Percentiles rank a stretch among this genome's conserved stretches.
phyloP scores from a whole-genome alignment of 441 rosid genomes.

The Erodium texanum region DNA sequence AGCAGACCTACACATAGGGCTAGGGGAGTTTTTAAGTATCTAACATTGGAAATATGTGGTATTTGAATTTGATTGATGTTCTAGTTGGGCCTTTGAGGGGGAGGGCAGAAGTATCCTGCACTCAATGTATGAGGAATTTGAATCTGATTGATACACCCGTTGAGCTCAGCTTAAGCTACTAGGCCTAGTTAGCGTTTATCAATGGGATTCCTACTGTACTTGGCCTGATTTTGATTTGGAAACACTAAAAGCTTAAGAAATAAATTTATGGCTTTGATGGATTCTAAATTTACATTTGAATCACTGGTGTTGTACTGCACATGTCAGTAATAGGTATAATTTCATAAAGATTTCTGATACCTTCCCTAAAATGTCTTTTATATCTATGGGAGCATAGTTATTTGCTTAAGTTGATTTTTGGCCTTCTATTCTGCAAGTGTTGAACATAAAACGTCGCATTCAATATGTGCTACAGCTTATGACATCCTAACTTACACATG shows the following conservation, averaged over 20 bases:
- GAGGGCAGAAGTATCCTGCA: neutral
- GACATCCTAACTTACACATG: neutral
- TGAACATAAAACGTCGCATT: neutral
- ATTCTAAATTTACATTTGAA: neutral
- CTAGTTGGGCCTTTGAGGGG: neutral
- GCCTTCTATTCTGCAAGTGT: neutral
- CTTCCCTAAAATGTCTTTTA: neutral
- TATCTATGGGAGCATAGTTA: neutral
- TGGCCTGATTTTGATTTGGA: neutral
- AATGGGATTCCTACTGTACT: neutral
- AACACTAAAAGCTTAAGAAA: no score
- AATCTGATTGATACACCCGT: neutral
- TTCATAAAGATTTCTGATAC: neutral
- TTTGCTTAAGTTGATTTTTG: neutral
- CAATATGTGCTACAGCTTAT: neutral
- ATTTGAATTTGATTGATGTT: neutral
- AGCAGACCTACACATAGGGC: neutral
- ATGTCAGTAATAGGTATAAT: neutral
- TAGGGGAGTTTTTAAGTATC: neutral
- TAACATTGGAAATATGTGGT: neutral
- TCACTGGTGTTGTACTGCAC: neutral
- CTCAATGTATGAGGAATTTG: neutral
- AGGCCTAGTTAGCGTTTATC: neutral
- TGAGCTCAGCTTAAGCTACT: neutral
- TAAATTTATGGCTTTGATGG: neutral